Conservation (phyloP, 306 rosid genomes). For the Cyamopsis tetragonoloba region DNA sequence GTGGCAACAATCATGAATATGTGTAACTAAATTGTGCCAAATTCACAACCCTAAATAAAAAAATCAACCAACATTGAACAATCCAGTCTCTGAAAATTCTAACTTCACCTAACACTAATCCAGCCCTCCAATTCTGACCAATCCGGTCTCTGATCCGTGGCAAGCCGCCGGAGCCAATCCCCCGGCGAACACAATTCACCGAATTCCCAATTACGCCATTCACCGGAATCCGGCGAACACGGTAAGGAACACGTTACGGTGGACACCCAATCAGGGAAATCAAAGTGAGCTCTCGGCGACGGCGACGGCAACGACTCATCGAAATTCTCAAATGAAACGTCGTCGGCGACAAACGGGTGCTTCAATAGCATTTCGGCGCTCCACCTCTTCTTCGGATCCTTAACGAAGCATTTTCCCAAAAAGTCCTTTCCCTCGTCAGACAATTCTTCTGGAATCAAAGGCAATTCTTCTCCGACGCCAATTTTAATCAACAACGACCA, state of each 20-base stretch:
- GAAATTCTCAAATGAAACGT: neutral
- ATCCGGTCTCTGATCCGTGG: conserved; percentile 12
- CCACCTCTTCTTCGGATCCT: conserved; percentile 64
- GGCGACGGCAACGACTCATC: neutral
- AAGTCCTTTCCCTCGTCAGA: conserved; percentile 66
- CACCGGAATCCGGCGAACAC: conserved; percentile 12
- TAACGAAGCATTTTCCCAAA: conserved; percentile 54
- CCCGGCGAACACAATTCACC: neutral
- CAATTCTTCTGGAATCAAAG: conserved; percentile 51
- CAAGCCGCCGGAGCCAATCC: conserved; percentile 40
- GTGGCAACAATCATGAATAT: too few relatives aligned
- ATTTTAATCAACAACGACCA: conserved; percentile 52
- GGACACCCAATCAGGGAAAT: conserved; percentile 59
- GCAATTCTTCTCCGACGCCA: conserved; percentile 62
- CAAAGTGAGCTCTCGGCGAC: conserved; percentile 58
- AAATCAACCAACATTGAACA: too few relatives aligned
- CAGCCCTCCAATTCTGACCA: conserved; percentile 56
- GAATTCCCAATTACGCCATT: neutral
- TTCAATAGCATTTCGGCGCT: conserved; percentile 72
- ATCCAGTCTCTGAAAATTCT: too few relatives aligned
- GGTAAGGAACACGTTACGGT: neutral
- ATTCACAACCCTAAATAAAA: too few relatives aligned
- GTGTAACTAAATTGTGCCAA: too few relatives aligned
- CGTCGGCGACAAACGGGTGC: conserved; percentile 46
- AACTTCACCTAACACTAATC: conserved; percentile 44